phyloP scores from a whole-genome alignment of 1,284 basidiomycete species.

The Agaricales sp. region DNA sequence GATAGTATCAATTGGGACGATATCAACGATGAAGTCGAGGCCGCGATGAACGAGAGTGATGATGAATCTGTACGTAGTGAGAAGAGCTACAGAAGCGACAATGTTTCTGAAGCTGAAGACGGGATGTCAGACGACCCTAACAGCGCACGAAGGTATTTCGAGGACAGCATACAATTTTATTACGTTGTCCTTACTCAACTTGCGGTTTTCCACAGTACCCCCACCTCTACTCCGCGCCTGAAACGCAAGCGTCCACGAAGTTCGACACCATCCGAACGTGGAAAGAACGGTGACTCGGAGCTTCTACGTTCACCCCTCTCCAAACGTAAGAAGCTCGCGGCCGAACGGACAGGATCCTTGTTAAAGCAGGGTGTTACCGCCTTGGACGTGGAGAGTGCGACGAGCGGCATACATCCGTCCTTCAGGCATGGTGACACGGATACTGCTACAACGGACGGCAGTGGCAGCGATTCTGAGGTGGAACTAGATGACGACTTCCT shows the following conservation, averaged over 20 bases:
- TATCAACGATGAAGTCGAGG: constrained; percentile 82
- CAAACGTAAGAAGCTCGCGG: constrained; percentile 64
- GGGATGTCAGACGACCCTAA: constrained; percentile 19
- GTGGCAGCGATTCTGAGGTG: constrained; percentile 28
- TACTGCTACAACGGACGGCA: constrained; percentile 30
- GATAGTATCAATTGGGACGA: constrained; percentile 66
- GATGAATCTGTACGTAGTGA: constrained; percentile 38
- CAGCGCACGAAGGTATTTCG: constrained; percentile 8
- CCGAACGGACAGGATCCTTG: constrained; percentile 53
- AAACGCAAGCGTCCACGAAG: constrained; percentile 62
- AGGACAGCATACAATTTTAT: neutral
- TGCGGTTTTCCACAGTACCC: too few species aligned
- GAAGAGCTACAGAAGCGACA: constrained; percentile 19
- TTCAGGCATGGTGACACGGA: constrained; percentile 16
- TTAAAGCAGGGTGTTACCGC: constrained; percentile 58
- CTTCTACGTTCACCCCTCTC: constrained; percentile 56
- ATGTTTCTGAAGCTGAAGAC: constrained; percentile 16
- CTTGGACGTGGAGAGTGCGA: constrained; percentile 37
- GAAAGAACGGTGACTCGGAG: constrained; percentile 23
- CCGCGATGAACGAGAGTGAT: constrained; percentile 73
- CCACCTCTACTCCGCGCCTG: constrained; percentile 31
- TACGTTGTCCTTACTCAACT: constrained; percentile 7
- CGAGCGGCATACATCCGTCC: constrained; percentile 15
- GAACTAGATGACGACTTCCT: constrained; percentile 66
- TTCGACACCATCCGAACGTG: constrained; percentile 52